Evolutionary conservation across 768 basidiomycete genomes (phyloP).

Genomic region (Mycena polygramma): DNA sequence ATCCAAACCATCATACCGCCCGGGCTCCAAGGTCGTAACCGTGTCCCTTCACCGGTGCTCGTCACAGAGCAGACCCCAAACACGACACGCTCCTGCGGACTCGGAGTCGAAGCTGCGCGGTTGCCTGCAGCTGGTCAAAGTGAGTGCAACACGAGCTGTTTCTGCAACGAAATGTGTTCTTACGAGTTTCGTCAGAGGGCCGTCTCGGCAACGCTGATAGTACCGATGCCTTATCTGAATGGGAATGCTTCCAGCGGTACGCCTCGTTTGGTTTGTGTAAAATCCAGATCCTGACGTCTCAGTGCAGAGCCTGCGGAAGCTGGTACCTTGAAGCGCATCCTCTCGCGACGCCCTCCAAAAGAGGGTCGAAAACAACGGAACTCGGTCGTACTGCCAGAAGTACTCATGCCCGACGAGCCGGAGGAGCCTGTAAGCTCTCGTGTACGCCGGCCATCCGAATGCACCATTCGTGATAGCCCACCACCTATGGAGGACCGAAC

Average conservation of each 20-base stretch:
- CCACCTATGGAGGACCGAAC: slow-evolving; percentile 6
- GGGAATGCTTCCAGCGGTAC: background rate
- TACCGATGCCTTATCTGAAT: slow-evolving; percentile 16
- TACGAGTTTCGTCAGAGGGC: slow-evolving; percentile 3
- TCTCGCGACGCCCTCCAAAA: background rate
- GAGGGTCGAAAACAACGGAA: background rate
- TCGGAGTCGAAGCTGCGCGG: too few species aligned
- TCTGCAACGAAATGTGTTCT: background rate
- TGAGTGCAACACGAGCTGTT: background rate
- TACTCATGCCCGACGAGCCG: background rate
- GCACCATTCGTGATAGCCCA: background rate
- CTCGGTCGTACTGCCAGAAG: slow-evolving; percentile 20
- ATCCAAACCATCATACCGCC: background rate
- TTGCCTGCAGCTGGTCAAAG: slow-evolving; percentile 12
- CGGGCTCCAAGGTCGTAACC: background rate
- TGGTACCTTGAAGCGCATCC: background rate
- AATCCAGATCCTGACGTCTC: too few species aligned
- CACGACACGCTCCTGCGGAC: background rate
- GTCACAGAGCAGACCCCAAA: background rate
- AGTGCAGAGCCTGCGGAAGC: background rate
- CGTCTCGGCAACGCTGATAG: slow-evolving; percentile 4
- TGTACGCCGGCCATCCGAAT: too few species aligned
- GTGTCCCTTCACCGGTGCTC: background rate
- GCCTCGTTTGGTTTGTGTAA: background rate
- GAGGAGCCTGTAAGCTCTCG: background rate